A percentile compares a stretch with the other conserved stretches of the same genome.
Conservation (phyloP, 1,284 basidiomycete species). For the Tylopilus sp. region DNA sequence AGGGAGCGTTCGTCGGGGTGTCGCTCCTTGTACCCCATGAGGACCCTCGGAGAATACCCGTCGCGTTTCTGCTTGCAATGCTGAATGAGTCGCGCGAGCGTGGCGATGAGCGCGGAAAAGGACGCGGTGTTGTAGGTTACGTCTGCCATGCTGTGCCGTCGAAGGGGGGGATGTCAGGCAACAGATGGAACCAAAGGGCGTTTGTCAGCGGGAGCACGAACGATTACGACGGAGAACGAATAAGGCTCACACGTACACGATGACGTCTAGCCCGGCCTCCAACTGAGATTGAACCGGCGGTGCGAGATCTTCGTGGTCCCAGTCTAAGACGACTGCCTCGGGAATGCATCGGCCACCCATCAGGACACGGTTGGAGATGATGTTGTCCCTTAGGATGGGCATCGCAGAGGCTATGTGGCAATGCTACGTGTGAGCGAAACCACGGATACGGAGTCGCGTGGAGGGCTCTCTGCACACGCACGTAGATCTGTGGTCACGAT, state of each 20-base stretch:
- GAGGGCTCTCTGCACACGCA: slow-evolving; percentile 34
- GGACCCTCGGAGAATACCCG: slow-evolving; percentile 42
- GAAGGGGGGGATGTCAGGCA: neutral
- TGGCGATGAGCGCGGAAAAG: slow-evolving; percentile 65
- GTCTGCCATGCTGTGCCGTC: slow-evolving; percentile 69
- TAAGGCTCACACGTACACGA: slow-evolving; percentile 49
- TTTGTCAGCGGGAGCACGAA: too few relatives aligned
- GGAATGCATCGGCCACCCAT: slow-evolving; percentile 33
- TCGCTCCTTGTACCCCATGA: slow-evolving; percentile 83
- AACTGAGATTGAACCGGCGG: slow-evolving; percentile 40
- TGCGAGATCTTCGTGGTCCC: slow-evolving; percentile 62
- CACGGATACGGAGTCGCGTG: neutral
- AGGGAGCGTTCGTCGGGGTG: slow-evolving; percentile 68
- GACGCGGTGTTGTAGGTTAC: slow-evolving; percentile 86
- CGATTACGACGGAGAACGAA: neutral
- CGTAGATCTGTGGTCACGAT: slow-evolving; percentile 74
- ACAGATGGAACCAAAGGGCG: too few relatives aligned
- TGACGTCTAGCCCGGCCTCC: slow-evolving; percentile 46
- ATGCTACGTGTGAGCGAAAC: neutral
- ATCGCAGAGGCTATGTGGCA: slow-evolving; percentile 65
- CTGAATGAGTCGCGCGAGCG: slow-evolving; percentile 45
- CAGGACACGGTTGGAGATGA: slow-evolving; percentile 46
- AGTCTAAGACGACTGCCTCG: slow-evolving; percentile 60
- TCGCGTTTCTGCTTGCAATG: slow-evolving; percentile 18
- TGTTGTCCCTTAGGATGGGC: slow-evolving; percentile 70